phyloP scores from a whole-genome alignment of 1,139 yeast genomes.

The Scheffersomyces stambukii region DNA sequence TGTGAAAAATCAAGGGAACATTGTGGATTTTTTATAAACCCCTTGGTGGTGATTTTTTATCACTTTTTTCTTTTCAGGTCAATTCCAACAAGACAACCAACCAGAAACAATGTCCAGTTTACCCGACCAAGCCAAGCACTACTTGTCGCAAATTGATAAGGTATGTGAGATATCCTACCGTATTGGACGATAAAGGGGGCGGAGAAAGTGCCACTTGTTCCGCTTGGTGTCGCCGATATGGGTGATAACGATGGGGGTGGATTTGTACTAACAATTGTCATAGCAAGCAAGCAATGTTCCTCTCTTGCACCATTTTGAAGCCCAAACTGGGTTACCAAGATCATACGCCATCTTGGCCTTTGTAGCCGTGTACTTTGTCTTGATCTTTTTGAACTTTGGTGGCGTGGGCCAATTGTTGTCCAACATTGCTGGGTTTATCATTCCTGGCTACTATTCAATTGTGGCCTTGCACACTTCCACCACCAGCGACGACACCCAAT shows the following conservation, averaged over 20 bases:
- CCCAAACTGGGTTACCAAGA: constrained; percentile 75
- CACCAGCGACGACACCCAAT: constrained; percentile 74
- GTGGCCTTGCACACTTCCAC: constrained; percentile 72
- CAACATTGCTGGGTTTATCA: constrained; percentile 83
- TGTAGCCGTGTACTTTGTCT: constrained; percentile 60
- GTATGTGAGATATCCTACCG: constrained; percentile 28
- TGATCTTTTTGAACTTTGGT: constrained; percentile 84
- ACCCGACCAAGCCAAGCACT: constrained; percentile 23
- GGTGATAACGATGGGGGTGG: neutral
- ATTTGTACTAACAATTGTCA: constrained; percentile 2
- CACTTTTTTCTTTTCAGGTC: neutral
- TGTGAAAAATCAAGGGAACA: too few relatives aligned
- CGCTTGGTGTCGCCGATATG: too few relatives aligned
- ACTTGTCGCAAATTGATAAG: constrained; percentile 24
- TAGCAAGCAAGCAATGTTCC: constrained; percentile 27
- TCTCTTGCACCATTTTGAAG: constrained; percentile 54
- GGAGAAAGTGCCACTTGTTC: too few relatives aligned
- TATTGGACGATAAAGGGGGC: too few relatives aligned
- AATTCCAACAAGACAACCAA: neutral
- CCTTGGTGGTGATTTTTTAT: too few relatives aligned
- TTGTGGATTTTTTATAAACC: too few relatives aligned
- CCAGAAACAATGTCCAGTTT: constrained; percentile 19
- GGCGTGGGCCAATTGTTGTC: constrained; percentile 92
- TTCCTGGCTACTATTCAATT: constrained; percentile 89
- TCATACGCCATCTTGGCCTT: constrained; percentile 75